These are phyloP conservation scores for Primulina huaijiensis DNA, from an alignment of 257 asterid genomes.

Conservation along the genomic window DNA sequence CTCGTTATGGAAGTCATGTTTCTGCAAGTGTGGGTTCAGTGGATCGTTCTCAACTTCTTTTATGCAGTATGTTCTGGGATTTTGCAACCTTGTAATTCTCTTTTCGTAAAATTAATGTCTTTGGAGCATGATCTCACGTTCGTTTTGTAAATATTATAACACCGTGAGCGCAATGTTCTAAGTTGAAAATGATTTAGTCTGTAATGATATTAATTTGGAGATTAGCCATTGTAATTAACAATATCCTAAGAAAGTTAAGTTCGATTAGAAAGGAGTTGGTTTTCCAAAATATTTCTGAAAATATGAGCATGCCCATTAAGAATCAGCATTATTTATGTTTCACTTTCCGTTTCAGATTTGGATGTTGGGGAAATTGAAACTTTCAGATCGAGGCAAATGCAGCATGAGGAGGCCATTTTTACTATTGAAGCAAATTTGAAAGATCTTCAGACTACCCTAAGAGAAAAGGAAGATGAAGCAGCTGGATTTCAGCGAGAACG, in stretches of 20 bases:
- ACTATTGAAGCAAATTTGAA: slow-evolving; percentile 37
- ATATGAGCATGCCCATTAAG: slow-evolving; percentile 5
- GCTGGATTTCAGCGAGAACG: slow-evolving; percentile 65
- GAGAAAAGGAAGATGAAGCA: slow-evolving; percentile 65
- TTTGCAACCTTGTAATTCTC: slow-evolving; percentile 11
- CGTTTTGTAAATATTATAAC: slow-evolving; percentile 15
- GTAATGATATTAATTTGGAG: slow-evolving; percentile 12
- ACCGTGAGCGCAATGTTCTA: slow-evolving; percentile 4
- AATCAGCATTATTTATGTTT: slow-evolving; percentile 9
- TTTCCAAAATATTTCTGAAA: neutral
- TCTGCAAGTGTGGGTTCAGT: slow-evolving; percentile 75
- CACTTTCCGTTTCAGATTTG: slow-evolving; percentile 41
- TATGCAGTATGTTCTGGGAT: slow-evolving; percentile 57
- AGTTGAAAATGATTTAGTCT: slow-evolving; percentile 11
- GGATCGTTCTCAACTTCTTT: slow-evolving; percentile 56
- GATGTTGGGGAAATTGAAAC: slow-evolving; percentile 70
- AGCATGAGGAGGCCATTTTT: slow-evolving; percentile 42
- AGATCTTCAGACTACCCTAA: slow-evolving; percentile 49
- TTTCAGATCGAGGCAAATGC: slow-evolving; percentile 37
- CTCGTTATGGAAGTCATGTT: slow-evolving; percentile 79
- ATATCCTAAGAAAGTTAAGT: slow-evolving; percentile 10
- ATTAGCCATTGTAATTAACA: neutral
- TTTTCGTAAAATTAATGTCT: slow-evolving; percentile 13
- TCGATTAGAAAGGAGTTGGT: slow-evolving; percentile 14
- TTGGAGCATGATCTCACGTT: slow-evolving; percentile 10